Base-by-base conservation (phyloP, 2,329 filamentous ascomycete species). In the Colletotrichum caudatum region DNA sequence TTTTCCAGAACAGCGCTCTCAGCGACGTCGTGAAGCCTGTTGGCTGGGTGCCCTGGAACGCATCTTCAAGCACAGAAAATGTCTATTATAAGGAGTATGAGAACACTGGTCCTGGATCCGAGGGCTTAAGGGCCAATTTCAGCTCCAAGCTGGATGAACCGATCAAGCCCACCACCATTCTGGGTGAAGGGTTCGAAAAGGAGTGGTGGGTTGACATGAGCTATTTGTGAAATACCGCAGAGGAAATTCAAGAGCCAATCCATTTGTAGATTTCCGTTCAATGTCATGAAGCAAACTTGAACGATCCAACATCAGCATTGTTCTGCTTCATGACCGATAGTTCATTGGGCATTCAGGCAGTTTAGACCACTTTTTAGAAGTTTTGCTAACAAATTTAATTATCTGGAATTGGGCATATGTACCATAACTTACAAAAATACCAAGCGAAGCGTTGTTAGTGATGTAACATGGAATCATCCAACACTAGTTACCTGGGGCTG, bases 61-160 rank as follows among this genome's bases (percentile, higher is more conserved):
- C 48, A 3, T 44, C 35, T 2, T 80, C 80, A 44, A 78, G 73
- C 29, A 88, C 86, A 1, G 82, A 81, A 14, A 74, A 85, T 66
- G 84, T 89, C 5, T 79, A 78, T n/a, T 89, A 85, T 68, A 81
- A 79, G 18, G 88, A 90, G 78, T 89, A 83, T 74, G 78, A 75
- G 16, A 90, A 90, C 75, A 83, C 81, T 7, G 88, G 88, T 1
- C 76, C 78, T 64, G 88, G 88, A 2, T 80, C 87, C 2, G 44
- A 59, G 1, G 72, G 72, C 0, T 23, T 44, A 0, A 54, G 72
- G 8, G 62, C 60, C 7, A 60, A 64, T 14, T 74, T 69, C 20
- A 65, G 64, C 41, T 72, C 69, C 5, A 35, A 23, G 16, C 48
- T 74, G 14, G 53, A 63, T 26, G 26, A 35, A 16, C 57, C 62